Evolutionary conservation across 2,329 filamentous ascomycete genomes (phyloP).

Genomic region (Emmonsiellopsis sp.): DNA sequence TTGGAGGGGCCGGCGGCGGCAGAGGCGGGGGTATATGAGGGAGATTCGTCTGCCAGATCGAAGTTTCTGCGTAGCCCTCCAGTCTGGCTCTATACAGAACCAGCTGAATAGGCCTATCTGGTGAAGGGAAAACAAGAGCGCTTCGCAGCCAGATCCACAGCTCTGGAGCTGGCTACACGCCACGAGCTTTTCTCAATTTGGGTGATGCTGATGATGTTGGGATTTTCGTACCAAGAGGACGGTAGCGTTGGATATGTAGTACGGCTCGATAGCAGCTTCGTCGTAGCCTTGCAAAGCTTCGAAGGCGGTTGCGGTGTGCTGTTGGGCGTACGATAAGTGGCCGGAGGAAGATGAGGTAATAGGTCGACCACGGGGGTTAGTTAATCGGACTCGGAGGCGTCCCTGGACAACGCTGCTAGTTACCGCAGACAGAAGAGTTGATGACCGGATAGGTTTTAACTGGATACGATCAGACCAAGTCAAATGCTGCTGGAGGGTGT

Average conservation of each 20-base stretch:
- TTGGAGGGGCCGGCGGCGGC: constrained; percentile 59
- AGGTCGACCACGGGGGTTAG: not conserved
- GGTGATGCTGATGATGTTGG: not conserved
- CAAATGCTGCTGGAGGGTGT: no score
- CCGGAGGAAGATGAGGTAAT: constrained; percentile 2
- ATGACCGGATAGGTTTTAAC: no score
- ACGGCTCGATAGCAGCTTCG: not conserved
- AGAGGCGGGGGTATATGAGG: constrained; percentile 48
- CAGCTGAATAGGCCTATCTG: constrained; percentile 31
- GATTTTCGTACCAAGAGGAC: not conserved
- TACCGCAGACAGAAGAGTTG: no score
- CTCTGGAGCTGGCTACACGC: constrained; percentile 3
- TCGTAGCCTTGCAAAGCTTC: not conserved
- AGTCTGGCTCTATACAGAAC: constrained; percentile 35
- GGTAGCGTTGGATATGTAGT: not conserved
- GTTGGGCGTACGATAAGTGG: not conserved
- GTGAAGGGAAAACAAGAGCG: constrained; percentile 1
- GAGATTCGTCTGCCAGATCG: constrained; percentile 65
- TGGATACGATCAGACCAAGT: no score
- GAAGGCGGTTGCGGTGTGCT: not conserved
- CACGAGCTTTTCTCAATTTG: not conserved
- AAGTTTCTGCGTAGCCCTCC: constrained; percentile 39
- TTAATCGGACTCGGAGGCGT: not conserved
- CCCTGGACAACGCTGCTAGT: no score
- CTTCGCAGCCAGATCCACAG: constrained; percentile 3